A percentile compares a stretch with the other conserved stretches of the same genome.
Conservation (phyloP, 2,329 filamentous ascomycete species). For the Colletotrichum lini region DNA sequence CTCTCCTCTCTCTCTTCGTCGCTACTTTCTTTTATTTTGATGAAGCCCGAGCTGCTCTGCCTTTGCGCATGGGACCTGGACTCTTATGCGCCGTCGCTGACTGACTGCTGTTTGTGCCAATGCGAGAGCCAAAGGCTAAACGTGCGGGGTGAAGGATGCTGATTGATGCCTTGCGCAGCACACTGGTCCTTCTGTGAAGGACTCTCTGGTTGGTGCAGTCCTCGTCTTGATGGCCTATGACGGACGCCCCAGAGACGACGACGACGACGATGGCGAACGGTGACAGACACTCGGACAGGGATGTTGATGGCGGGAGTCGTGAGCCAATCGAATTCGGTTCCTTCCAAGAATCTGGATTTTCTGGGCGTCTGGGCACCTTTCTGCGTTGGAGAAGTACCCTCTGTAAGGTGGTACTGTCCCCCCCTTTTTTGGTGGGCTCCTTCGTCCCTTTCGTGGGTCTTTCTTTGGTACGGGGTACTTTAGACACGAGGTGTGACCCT, state of each 20-base stretch:
- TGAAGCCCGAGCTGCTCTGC: constrained; percentile 8
- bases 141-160: background rate
- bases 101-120: constrained; percentile 17
- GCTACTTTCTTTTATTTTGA: too few relatives aligned
- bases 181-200: background rate
- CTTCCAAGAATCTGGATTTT: background rate
- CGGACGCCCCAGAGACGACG: background rate
- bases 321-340: constrained; percentile 27
- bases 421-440: background rate
- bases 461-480: too few relatives aligned
- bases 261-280: background rate
- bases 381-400: background rate
- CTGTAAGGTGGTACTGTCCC: too few relatives aligned
- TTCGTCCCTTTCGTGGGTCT: background rate
- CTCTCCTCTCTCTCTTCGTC: background rate
- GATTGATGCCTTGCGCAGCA: background rate
- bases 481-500: background rate
- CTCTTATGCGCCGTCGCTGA: constrained; percentile 25
- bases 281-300: constrained; percentile 2
- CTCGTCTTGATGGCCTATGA: background rate
- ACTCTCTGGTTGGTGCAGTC: background rate
- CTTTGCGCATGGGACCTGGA: constrained; percentile 11
- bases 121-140: background rate
- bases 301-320: constrained; percentile 19
- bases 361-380: background rate